Evolutionary conservation across 2,329 filamentous ascomycete genomes (phyloP).

Genomic region (Paecilomyces niveus): DNA sequence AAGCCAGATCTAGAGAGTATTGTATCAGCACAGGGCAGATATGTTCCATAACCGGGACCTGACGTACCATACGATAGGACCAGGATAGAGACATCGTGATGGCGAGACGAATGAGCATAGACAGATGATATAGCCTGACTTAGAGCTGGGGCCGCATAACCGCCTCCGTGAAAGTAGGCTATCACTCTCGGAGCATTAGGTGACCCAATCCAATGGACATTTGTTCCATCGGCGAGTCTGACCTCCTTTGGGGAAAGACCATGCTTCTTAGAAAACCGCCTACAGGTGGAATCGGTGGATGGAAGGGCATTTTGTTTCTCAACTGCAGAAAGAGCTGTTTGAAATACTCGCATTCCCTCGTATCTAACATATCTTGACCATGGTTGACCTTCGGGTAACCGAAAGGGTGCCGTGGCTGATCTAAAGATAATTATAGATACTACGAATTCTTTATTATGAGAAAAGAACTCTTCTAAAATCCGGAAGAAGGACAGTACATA

Average conservation of each 20-base stretch:
- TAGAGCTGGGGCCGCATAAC: slow-evolving; percentile 2
- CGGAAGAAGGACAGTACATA: not conserved
- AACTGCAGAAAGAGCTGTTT: not conserved
- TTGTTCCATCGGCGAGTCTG: slow-evolving; percentile 1
- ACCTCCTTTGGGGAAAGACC: not conserved
- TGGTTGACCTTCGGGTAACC: not conserved
- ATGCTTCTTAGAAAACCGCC: not conserved
- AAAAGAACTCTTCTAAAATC: not conserved
- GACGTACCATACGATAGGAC: slow-evolving; percentile 2
- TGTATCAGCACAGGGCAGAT: not conserved
- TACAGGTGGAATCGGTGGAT: slow-evolving; percentile 1
- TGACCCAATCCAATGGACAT: slow-evolving; percentile 1
- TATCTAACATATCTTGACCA: slow-evolving; percentile 2
- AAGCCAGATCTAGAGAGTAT: not conserved
- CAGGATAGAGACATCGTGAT: slow-evolving; percentile 1
- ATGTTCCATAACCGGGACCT: not conserved
- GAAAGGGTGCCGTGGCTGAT: not conserved
- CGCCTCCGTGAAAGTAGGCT: slow-evolving; percentile 4
- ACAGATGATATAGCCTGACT: not conserved
- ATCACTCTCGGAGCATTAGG: slow-evolving; percentile 3
- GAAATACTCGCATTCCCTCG: slow-evolving; percentile 5
- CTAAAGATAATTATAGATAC: not conserved
- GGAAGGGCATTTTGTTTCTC: slow-evolving; percentile 1
- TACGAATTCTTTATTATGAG: not conserved
- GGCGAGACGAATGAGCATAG: not conserved